Evolutionary conservation across 768 basidiomycete species (phyloP).

Genomic region (Russula olivacea): DNA sequence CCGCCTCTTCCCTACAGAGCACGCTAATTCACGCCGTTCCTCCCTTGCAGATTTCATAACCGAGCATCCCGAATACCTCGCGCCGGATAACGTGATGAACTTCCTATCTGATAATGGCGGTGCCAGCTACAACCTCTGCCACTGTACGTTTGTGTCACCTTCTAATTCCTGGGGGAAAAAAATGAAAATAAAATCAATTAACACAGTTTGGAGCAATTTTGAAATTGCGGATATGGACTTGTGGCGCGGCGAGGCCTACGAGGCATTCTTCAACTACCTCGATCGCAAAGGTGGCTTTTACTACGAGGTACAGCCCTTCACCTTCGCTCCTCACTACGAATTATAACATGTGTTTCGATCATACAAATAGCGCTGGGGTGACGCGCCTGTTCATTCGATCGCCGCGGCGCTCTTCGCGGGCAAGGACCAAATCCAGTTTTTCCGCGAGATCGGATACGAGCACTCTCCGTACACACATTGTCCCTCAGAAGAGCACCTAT

Average conservation of each 20-base stretch:
- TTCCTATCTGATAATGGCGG: conserved; percentile 72
- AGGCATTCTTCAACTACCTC: conserved; percentile 75
- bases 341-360: neutral
- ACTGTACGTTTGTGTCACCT: conserved; percentile 41
- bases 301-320: conserved; percentile 58
- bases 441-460: conserved; percentile 78
- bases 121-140: conserved; percentile 67
- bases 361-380: conserved; percentile 61
- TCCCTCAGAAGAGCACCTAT: conserved; percentile 33
- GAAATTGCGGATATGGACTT: conserved; percentile 83
- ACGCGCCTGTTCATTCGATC: conserved; percentile 83
- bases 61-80: conserved; percentile 54
- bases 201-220: conserved; percentile 88
- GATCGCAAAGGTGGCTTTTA: conserved; percentile 83
- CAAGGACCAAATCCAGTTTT: conserved; percentile 75
- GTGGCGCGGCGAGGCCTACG: conserved; percentile 79
- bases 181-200: neutral
- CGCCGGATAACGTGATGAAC: conserved; percentile 58
- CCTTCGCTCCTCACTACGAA: neutral
- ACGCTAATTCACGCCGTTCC: conserved; percentile 20
- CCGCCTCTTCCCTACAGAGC: too few species aligned
- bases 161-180: neutral
- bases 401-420: conserved; percentile 70
- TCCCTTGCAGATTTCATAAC: conserved; percentile 53
- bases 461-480: conserved; percentile 71